Percentiles rank a stretch among this genome's conserved stretches.
phyloP scores from a whole-genome alignment of 2,329 filamentous ascomycete genomes.

The Ceratocystiopsis minuta region DNA sequence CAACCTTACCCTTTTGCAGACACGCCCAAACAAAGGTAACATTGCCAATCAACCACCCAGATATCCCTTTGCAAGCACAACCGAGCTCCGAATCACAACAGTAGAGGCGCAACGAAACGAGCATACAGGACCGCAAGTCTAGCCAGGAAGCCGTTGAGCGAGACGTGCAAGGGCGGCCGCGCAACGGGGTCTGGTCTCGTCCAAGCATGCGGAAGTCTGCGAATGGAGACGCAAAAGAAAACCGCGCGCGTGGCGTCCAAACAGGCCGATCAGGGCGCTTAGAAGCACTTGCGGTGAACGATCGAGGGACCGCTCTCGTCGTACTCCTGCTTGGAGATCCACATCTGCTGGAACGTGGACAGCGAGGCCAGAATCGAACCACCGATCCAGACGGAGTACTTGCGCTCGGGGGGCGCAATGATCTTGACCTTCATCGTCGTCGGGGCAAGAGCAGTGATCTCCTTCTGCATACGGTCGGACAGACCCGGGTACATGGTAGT shows the following conservation, averaged over 20 bases:
- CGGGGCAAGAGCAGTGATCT: slow-evolving; percentile 97
- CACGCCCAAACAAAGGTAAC: slow-evolving; percentile 26
- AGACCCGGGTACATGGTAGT: slow-evolving; percentile 99
- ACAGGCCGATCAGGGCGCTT: slow-evolving; percentile 29
- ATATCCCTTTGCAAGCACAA: slow-evolving; percentile 24
- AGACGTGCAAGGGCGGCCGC: slow-evolving; percentile 18
- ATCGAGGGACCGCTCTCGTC: slow-evolving; percentile 99
- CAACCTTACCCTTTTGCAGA: slow-evolving; percentile 23
- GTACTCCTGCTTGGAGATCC: slow-evolving; percentile 99
- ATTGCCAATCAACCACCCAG: slow-evolving; percentile 21
- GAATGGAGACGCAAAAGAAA: slow-evolving; percentile 1
- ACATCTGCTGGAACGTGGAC: slow-evolving; percentile 99
- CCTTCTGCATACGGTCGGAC: slow-evolving; percentile 99
- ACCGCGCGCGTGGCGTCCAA: neutral
- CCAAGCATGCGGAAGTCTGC: slow-evolving; percentile 23
- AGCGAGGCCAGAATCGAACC: slow-evolving; percentile 98
- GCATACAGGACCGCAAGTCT: slow-evolving; percentile 40
- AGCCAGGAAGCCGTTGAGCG: slow-evolving; percentile 27
- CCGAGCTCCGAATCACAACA: slow-evolving; percentile 30
- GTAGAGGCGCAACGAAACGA: slow-evolving; percentile 22
- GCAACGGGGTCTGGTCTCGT: slow-evolving; percentile 25
- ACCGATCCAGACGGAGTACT: slow-evolving; percentile 99
- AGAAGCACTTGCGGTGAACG: slow-evolving; percentile 99
- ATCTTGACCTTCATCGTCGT: slow-evolving; percentile 99
- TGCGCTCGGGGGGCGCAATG: slow-evolving; percentile 98